Evolutionary conservation across 805 yeast species (phyloP).

Genomic region (Priceomyces castillae): DNA sequence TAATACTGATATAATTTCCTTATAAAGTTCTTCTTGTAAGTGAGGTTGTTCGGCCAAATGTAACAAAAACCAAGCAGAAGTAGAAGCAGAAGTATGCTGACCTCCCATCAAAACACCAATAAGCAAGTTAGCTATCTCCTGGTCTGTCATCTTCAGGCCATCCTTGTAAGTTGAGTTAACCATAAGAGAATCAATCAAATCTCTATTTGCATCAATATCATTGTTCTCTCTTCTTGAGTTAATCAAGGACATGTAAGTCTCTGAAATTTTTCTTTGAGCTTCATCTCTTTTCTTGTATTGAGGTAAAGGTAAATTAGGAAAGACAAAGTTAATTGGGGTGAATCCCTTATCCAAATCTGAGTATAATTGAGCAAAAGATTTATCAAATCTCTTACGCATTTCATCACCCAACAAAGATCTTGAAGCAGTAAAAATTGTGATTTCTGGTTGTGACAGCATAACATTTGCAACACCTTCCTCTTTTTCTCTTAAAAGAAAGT

Average conservation of each 20-base stretch:
- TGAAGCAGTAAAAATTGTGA: slow-evolving; percentile 95
- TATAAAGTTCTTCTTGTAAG: slow-evolving; percentile 74
- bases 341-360: slow-evolving; percentile 95
- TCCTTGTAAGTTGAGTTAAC: slow-evolving; percentile 83
- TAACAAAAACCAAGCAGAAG: slow-evolving; percentile 91
- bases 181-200: slow-evolving; percentile 86
- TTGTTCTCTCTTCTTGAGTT: slow-evolving; percentile 67
- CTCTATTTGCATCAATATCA: slow-evolving; percentile 75
- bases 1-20: slow-evolving; percentile 68
- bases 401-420: slow-evolving; percentile 89
- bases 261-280: slow-evolving; percentile 80
- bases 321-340: slow-evolving; percentile 92
- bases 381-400: slow-evolving; percentile 77
- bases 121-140: slow-evolving; percentile 87
- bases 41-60: slow-evolving; percentile 88
- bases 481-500: slow-evolving; percentile 41
- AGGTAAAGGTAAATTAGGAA: slow-evolving; percentile 90
- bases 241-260: slow-evolving; percentile 79
- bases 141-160: slow-evolving; percentile 91
- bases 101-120: slow-evolving; percentile 99
- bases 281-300: slow-evolving; percentile 79
- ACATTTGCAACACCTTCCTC: slow-evolving; percentile 57
- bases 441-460: slow-evolving; percentile 85
- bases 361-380: slow-evolving; percentile 80
- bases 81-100: slow-evolving; percentile 95